Base-by-base conservation (phyloP, 2,329 filamentous ascomycete genomes). In the Colletotrichum noveboracense region DNA sequence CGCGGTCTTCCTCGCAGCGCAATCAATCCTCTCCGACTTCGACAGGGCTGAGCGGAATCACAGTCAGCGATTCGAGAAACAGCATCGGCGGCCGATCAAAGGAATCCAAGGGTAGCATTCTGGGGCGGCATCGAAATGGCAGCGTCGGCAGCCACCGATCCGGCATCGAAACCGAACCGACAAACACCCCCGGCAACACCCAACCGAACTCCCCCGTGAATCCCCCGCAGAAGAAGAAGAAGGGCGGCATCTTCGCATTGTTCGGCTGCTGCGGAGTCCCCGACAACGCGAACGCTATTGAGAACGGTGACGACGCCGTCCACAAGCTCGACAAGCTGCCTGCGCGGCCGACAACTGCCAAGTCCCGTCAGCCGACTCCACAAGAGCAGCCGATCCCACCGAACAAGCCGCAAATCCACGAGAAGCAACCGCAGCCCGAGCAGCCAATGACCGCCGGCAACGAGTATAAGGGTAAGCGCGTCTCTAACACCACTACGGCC, bases 181-280 rank as follows among this genome's bases (percentile, higher is more conserved):
- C 86, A 60, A 88, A 86, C 79, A 88, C 88, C 7, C 83, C 87
- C 38, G 86, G 84, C 77, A 86, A 87, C 75, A 88, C 89, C 21
- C 88, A 89, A 80, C 88, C 88, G 55, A 89, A 85, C 80, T 90
- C 89, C 38, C 89, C 90, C 10, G 85, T 86, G 67, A 87, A 87
- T 69, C 83, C 86, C 43, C 85, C 87, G 74, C 89, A 88, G 80
- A 87, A 86, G 83, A 91, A 91, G 84, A 90, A 89, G 82, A 88
- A 87, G 81, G 87, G 88, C 74, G 89, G 89, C n/a, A 83, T 92
- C 61, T 83, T 92, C 43, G 86, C 90, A 28, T 89, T 95, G 70
- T 87, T 95, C 74, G 91, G 89, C 76, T 95, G 93, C 85, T 95
- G 93, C 82, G 89, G 88, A 71, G 88, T 91, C 55, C 91, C 92